Base-by-base conservation (phyloP, 768 basidiomycete species). In the Galerina marginata region DNA sequence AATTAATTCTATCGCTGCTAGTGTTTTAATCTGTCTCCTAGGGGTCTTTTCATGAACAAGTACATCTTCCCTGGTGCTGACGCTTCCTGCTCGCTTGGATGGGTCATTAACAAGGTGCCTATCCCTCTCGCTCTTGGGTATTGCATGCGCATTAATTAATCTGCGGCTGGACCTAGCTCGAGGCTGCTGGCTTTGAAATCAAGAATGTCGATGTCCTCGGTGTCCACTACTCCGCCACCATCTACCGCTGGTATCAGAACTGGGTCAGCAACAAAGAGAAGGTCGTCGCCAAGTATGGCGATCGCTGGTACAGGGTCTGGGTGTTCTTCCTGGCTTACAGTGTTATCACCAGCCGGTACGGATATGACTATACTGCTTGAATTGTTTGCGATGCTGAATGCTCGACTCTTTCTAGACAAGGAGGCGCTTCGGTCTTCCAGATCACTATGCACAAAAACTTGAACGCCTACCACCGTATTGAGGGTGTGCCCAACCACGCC, bases 61-160 rank as follows among this genome's bases (percentile, higher is more conserved):
- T 99, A 99, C 66, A 79, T 99, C 72, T 99, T 99, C 89, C 96
- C 97, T 46, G 96, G 96, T 71, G 97, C 96, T 3, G 97, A 99
- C 69, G 97, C 97, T 0, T 93, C 90, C 2, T 94, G 94, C 74
- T 93, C 96, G 16, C 89, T 99, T 33, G 93, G 92, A 42, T 99
- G 96, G 96, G 95, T 97, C 57, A 83, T 99, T 61, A 84, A 78
- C 62, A 81, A 83, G 74, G 82, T 79, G 46, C 54, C 45, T 36
- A 16, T 7, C 2, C 2, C 10, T n/a, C 26, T 49, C 33, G 5
- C 20, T 29, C 46, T 11, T 53, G 4, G 15, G 14, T n/a, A 26
- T 14, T 7, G 4, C n/a, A 20, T 25, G 9, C 49, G 66, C 9
- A 56, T 6, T 43, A 50, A 2, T 33, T 33, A 33, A 33, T 7